These are phyloP conservation scores for Quercus alba DNA, from an alignment of 306 rosid species.

Conservation along the genomic window DNA sequence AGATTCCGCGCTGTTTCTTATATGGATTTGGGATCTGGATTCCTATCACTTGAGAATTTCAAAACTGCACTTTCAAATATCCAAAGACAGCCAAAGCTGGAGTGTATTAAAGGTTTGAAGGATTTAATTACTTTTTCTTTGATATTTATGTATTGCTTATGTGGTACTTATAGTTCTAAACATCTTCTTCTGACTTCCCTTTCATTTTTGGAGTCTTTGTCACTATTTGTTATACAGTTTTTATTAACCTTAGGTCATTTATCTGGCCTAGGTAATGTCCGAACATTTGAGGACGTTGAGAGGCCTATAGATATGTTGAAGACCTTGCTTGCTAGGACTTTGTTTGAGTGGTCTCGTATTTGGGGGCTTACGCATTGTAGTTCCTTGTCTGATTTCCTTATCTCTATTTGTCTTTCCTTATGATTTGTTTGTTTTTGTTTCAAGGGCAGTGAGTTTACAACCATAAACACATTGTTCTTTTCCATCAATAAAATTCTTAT, in stretches of 20 bases:
- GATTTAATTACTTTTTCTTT: neutral
- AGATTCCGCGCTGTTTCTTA: constrained; percentile 76
- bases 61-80: constrained; percentile 60
- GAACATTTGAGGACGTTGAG: no score
- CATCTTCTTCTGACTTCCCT: neutral
- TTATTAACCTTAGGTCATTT: neutral
- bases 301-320: no score
- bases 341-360: no score
- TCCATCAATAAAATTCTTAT: no score
- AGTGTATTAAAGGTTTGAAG: constrained; percentile 66
- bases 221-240: neutral
- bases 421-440: no score
- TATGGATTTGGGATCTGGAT: constrained; percentile 72
- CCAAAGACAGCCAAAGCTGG: constrained; percentile 78
- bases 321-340: no score
- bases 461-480: no score
- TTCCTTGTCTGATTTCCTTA: no score
- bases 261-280: neutral
- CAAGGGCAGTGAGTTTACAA: no score
- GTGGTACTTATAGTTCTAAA: neutral
- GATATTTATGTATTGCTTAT: neutral
- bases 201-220: neutral
- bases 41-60: constrained; percentile 59
- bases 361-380: no score
- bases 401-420: no score